Conservation (phyloP, 2,329 filamentous ascomycete species). For the Xylaria polymorpha region DNA sequence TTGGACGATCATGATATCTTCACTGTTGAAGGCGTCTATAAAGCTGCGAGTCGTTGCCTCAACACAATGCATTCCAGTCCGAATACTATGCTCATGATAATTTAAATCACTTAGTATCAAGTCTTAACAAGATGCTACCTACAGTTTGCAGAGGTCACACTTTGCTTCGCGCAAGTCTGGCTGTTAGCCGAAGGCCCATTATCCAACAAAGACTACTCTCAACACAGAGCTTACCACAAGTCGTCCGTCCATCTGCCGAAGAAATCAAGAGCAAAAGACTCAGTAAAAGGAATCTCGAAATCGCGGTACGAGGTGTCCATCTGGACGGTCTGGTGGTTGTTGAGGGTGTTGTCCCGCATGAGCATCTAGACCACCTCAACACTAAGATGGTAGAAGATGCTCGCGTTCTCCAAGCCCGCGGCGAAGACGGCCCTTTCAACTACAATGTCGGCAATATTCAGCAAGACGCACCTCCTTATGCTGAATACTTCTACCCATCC, state of each 20-base stretch:
- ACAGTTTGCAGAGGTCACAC: conserved; percentile 15
- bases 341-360: conserved; percentile 62
- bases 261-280: conserved; percentile 57
- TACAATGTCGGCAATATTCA: conserved; percentile 72
- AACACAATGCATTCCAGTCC: background rate
- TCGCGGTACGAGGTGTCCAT: conserved; percentile 63
- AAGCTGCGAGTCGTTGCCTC: conserved; percentile 24
- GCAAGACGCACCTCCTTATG: conserved; percentile 67
- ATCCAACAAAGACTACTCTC: conserved; percentile 29
- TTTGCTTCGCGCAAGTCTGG: conserved; percentile 22
- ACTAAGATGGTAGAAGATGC: conserved; percentile 70
- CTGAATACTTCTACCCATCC: conserved; percentile 59
- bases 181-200: conserved; percentile 6
- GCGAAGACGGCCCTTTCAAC: conserved; percentile 68
- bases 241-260: conserved; percentile 40
- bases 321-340: conserved; percentile 68
- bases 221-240: conserved; percentile 34
- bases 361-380: conserved; percentile 66
- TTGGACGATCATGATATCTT: conserved; percentile 25
- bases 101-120: background rate
- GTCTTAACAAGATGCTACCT: conserved; percentile 25
- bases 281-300: conserved; percentile 63
- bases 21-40: conserved; percentile 20
- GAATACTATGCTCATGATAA: background rate
- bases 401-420: conserved; percentile 59